Base-by-base conservation (phyloP, 2,329 filamentous ascomycete genomes). In the Trichoderma semiorbis region DNA sequence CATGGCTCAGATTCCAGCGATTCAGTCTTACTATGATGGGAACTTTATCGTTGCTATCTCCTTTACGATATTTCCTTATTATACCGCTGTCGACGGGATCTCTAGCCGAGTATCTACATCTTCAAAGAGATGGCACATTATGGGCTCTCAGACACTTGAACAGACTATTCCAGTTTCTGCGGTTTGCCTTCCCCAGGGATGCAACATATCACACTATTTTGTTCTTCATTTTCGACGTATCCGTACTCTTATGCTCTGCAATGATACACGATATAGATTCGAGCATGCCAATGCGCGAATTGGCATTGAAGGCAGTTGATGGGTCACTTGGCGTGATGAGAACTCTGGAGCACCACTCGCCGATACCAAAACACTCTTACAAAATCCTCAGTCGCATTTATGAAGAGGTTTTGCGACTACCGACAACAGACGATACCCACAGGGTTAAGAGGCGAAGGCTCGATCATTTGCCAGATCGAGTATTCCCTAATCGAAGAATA, bases 181-280 rank as follows among this genome's bases (percentile, higher is more conserved):
- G 84, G 21, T 79, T 83, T 43, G 79, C 83, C 62, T 50, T 50
- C 43, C 84, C 84, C 0, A 77, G 83, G 14, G 84, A 86, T 58
- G 81, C 83, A 7, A 86, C 84, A 43, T 86, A 85, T 55, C 84
- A 87, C 73, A 81, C 85, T 66, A 82, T 85, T 7, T 78, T 85
- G 0, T 88, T 87, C 70, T 80, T 81, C 57, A 83, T 87, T 36
- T 88, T 88, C 61, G 85, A 88, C 72, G 85, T 84, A 0, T 82
- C 85, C 0, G 84, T 86, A 0, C 79, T 86, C 21, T 76, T 87
- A 5, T 87, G 84, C 77, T 87, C 85, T 0, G 83, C 85, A 3
- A 78, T 88, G 7, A 80, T 87, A 5, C 85, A 88, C 72, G 86
- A 88, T 71, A 75, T 78, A n/a, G 79, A 83, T 34, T 74, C 76